Evolutionary conservation across 768 basidiomycete species (phyloP).

Genomic region (Mycena pura): DNA sequence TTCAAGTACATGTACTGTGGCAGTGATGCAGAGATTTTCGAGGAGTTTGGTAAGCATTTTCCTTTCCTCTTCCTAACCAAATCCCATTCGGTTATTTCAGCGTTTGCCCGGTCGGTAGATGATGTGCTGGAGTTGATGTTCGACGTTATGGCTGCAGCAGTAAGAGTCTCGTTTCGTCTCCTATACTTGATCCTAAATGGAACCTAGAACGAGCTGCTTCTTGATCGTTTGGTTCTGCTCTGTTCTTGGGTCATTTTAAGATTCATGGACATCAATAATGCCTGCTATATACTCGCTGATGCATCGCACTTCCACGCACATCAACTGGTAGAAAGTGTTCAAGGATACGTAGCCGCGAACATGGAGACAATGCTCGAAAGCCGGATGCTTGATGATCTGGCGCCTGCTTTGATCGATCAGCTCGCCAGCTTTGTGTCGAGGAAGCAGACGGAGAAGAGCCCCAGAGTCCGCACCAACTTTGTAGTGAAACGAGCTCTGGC

Average conservation of each 20-base stretch:
- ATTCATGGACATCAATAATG: constrained; percentile 75
- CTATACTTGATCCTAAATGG: constrained; percentile 3
- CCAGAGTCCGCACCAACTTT: constrained; percentile 63
- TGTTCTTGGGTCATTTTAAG: constrained; percentile 80
- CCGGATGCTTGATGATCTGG: constrained; percentile 79
- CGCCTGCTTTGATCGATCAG: constrained; percentile 66
- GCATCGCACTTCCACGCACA: constrained; percentile 79
- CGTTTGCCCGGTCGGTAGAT: constrained; percentile 69
- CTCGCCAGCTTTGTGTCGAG: constrained; percentile 63
- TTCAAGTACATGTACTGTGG: constrained; percentile 82
- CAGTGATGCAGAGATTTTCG: constrained; percentile 69
- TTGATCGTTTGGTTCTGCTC: constrained; percentile 84
- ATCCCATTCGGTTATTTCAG: constrained; percentile 41
- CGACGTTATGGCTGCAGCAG: constrained; percentile 84
- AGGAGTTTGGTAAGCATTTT: constrained; percentile 61
- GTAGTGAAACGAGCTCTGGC: constrained; percentile 62
- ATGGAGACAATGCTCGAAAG: constrained; percentile 88
- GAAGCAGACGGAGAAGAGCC: constrained; percentile 71
- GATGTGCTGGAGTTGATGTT: constrained; percentile 87
- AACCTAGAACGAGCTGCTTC: constrained; percentile 80
- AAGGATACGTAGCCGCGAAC: constrained; percentile 82
- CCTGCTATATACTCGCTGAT: constrained; percentile 79
- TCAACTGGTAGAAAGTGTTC: constrained; percentile 71
- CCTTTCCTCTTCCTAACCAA: background rate
- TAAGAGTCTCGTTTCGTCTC: constrained; percentile 42